A percentile compares a stretch with the other conserved stretches of the same genome.
Conservation (phyloP, 805 yeast species). For the Candida silvatica region DNA sequence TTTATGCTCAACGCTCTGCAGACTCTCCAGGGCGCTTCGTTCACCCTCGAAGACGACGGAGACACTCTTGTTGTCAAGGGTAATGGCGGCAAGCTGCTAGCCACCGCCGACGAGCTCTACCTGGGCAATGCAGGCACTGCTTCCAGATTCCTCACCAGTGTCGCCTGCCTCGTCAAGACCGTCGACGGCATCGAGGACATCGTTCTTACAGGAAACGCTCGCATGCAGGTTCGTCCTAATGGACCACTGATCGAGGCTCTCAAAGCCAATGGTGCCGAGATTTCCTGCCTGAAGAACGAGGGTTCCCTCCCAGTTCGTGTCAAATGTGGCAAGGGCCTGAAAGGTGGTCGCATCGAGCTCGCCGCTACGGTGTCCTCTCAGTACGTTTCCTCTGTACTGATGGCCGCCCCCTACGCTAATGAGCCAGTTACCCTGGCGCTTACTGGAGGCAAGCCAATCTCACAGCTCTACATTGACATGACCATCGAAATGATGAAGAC, state of each 20-base stretch:
- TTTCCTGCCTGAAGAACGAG: constrained; percentile 59
- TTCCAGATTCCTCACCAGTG: constrained; percentile 86
- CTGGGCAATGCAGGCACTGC: constrained; percentile 99
- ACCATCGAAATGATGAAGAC: constrained; percentile 90
- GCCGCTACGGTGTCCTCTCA: constrained; percentile 97
- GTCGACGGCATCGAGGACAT: constrained; percentile 37
- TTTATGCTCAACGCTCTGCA: constrained; percentile 88
- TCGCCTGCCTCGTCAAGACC: constrained; percentile 68
- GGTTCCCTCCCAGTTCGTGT: constrained; percentile 86
- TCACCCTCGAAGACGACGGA: constrained; percentile 81
- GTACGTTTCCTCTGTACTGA: constrained; percentile 89
- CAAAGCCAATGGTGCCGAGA: constrained; percentile 64
- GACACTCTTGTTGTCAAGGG: constrained; percentile 79
- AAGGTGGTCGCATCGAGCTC: constrained; percentile 88
- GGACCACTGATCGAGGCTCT: constrained; percentile 94
- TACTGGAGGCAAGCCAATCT: constrained; percentile 95
- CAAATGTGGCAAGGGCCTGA: constrained; percentile 57
- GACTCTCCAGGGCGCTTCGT: constrained; percentile 71
- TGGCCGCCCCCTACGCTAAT: constrained; percentile 96
- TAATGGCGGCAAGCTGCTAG: constrained; percentile 69
- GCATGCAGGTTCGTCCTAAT: constrained; percentile 97
- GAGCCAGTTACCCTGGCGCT: constrained; percentile 80
- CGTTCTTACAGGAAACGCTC: constrained; percentile 81
- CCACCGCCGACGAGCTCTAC: constrained; percentile 63
- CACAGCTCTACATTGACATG: constrained; percentile 95